Base-by-base conservation (phyloP, 1,139 yeast genomes). In the Blastobotrys persicus region DNA sequence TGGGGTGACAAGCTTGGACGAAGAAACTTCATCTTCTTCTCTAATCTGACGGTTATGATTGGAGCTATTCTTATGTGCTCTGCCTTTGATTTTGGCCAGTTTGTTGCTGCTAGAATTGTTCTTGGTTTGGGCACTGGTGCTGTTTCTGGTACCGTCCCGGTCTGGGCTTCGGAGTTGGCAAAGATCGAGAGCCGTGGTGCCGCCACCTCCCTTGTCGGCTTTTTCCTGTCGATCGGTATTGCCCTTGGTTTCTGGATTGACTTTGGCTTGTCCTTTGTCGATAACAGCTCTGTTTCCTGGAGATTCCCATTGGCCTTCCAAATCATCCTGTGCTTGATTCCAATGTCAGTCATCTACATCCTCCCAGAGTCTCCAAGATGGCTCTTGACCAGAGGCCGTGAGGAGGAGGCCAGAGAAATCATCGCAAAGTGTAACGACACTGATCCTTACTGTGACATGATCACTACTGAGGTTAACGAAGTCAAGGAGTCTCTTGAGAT, bases 41-140 rank as follows among this genome's bases (percentile, higher is more conserved):
- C 91, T 45, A 73, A 85, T 35, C 45, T 72, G 23, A 73, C 84
- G 51, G 80, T 84, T 54, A 74, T 79, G 49, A 57, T 83, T 44
- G 94, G 94, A 58, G 80, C 88, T 13, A 58, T 79, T 41, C 74
- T 86, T 51, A 83, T 87, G 38, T 69, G 76, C 13, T 64, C 81
- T 52, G 74, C 91, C 12, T 76, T 76, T 63, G 68, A 69, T 44
- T 70, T 83, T 2, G 85, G 84, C 28, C 91, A 85, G 59, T 79
- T 87, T 52, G 80, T 85, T 44, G 71, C 84, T 53, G 95, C 92
- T 19, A 77, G 95, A 69, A 80, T 84, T 50, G 69, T 85, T 42
- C 78, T 88, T 16, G 95, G 95, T 55, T 56, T 82, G 42, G 95
- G 94, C 57, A 83, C 84, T 53, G 94, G 94, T 54, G 86, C 84